Evolutionary conservation across 208 protist species (phyloP).

Genomic region (Trypanosoma conorhini): DNA sequence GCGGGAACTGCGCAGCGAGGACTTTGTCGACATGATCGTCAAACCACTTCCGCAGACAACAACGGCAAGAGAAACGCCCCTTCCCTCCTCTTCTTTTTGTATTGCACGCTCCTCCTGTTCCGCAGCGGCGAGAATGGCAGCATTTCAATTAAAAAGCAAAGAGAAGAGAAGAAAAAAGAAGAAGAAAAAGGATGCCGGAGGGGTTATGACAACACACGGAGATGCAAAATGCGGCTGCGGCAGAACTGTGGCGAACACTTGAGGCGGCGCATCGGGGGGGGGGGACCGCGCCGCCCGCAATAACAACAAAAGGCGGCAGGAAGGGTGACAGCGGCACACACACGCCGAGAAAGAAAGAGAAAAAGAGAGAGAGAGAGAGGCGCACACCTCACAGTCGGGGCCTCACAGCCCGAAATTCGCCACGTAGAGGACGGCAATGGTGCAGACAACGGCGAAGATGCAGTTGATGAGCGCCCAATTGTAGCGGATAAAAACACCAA

Average conservation of each 20-base stretch:
- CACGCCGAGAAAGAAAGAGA: neutral
- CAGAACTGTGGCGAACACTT: no score
- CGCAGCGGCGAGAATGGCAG: neutral
- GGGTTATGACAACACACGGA: neutral
- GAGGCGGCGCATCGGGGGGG: no score
- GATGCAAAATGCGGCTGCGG: no score
- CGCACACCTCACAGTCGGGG: neutral
- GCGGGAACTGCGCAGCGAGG: slow-evolving; percentile 50
- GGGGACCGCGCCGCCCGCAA: no score
- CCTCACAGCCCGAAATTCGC: slow-evolving; percentile 31
- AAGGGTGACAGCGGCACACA: no score
- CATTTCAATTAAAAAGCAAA: neutral
- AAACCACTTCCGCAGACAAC: neutral
- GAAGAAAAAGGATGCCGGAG: neutral
- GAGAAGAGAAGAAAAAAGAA: neutral
- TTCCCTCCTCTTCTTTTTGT: neutral
- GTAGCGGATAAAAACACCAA: slow-evolving; percentile 83
- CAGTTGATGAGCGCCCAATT: slow-evolving; percentile 87
- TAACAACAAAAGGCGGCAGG: no score
- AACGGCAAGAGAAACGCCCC: neutral
- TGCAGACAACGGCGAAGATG: slow-evolving; percentile 49
- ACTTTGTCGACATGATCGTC: slow-evolving; percentile 53
- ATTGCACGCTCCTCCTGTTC: neutral
- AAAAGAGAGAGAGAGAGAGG: neutral
- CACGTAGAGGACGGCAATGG: slow-evolving; percentile 26